Base-by-base conservation (phyloP, 1,139 yeast genomes). In the Candida buenavistaensis region DNA sequence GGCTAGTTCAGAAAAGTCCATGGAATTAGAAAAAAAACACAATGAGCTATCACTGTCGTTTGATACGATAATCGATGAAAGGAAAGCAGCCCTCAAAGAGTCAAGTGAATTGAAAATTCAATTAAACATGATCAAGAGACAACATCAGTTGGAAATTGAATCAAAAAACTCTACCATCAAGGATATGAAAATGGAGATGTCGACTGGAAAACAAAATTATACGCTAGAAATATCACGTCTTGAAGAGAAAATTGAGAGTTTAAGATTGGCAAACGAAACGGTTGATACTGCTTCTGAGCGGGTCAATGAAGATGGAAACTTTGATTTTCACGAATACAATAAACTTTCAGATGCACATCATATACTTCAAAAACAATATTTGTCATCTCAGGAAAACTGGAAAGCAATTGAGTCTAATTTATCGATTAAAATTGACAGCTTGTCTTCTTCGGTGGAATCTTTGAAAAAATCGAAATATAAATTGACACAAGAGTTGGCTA, bases 331-430 rank as follows among this genome's bases (percentile, higher is more conserved):
- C 3, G 73, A 62, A 19, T 75, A 63, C 37, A 53, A 73, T 32
- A 68, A 77, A 40, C 47, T 67, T 15, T 57, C 63, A 4, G 59
- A 56, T 14, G 51, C 59, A 11, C 71, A 68, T 40, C 72, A 67
- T 41, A 65, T 71, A 11, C 54, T 85, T 16, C 90, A 83, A 48
- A 67, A 75, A 8, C 89, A 82, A 48, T 82, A 81, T 50, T 65
- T 80, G 6, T 71, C 79, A 14, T 83, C 89, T 0, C 76, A 76
- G 35, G 80, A 76, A 37, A 80, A 77, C 50, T 83, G 89, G 88
- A 72, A 76, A 34, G 63, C 72, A 10, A 72, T 80, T 24, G 90
- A 84, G 49, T 60, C 75, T 19, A 68, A 71, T 23, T 56, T 82
- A 36, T 62, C 71, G 32, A 51, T 57, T 11, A 75, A 76, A 38